phyloP scores from a whole-genome alignment of 2,329 filamentous ascomycete species.

The Ascochyta fabae region DNA sequence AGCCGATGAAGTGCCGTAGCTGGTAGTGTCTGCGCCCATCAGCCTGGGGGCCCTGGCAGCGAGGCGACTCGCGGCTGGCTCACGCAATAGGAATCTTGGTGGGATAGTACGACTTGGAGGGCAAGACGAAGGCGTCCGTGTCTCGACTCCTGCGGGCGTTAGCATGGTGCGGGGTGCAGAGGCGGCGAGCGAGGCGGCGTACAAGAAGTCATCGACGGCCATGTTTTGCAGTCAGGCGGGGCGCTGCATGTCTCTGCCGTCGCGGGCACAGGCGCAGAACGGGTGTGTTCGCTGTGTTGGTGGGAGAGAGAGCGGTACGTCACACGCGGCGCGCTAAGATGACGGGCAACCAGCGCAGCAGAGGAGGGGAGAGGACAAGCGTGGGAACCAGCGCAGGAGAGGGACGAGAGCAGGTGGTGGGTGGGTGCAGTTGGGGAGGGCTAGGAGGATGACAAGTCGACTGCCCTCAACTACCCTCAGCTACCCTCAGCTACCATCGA shows the following conservation, averaged over 20 bases:
- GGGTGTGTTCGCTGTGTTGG: neutral
- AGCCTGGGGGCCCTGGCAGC: conserved; percentile 8
- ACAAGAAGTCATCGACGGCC: conserved; percentile 50
- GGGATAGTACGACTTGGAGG: conserved; percentile 55
- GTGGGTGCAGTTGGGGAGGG: neutral
- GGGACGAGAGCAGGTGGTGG: neutral
- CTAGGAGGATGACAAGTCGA: neutral
- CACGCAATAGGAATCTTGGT: conserved; percentile 58
- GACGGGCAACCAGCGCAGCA: neutral
- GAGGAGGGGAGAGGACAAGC: neutral
- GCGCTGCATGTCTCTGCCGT: conserved; percentile 37
- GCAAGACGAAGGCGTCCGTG: conserved; percentile 53
- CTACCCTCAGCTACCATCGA: neutral
- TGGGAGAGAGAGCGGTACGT: neutral
- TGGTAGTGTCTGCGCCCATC: conserved; percentile 73
- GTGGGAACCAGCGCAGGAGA: neutral
- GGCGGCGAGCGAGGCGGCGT: conserved; percentile 3
- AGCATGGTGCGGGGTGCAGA: conserved; percentile 14
- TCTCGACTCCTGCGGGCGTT: conserved; percentile 52
- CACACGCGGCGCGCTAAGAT: conserved; percentile 4
- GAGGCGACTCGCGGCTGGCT: conserved; percentile 23
- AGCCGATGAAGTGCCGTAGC: conserved; percentile 87
- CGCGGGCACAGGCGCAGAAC: conserved; percentile 18
- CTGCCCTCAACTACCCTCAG: too few species aligned
- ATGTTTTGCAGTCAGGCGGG: conserved; percentile 40